phyloP scores from a whole-genome alignment of 371 early-diverging fungal species.

The Fennellomyces sp. region DNA sequence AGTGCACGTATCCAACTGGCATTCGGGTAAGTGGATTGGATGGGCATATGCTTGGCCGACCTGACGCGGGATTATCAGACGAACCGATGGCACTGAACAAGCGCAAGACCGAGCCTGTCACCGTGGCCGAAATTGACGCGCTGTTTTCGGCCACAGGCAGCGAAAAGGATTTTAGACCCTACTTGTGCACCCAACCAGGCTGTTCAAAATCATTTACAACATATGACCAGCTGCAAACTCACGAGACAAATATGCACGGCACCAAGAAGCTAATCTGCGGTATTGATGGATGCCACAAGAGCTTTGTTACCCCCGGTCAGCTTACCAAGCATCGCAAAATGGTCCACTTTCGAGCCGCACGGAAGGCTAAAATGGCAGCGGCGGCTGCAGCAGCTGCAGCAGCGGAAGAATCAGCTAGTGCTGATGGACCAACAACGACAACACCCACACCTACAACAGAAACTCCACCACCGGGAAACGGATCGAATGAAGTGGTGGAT shows the following conservation, averaged over 20 bases:
- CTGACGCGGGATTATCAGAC: constrained; percentile 17
- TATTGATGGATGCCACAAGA: constrained; percentile 51
- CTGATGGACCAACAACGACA: constrained; percentile 1
- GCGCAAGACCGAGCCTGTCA: constrained; percentile 39
- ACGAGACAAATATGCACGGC: constrained; percentile 57
- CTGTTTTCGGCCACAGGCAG: constrained; percentile 46
- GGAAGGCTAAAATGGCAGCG: constrained; percentile 44
- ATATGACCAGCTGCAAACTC: constrained; percentile 48
- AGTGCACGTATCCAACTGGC: constrained; percentile 30
- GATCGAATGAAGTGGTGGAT: constrained; percentile 15
- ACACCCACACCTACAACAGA: not conserved
- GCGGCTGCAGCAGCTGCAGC: constrained; percentile 41
- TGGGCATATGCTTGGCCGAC: not conserved
- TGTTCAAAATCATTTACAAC: constrained; percentile 51
- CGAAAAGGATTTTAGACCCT: constrained; percentile 51
- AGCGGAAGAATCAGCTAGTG: constrained; percentile 12
- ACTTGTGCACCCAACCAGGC: constrained; percentile 48
- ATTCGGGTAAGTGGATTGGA: constrained; percentile 25
- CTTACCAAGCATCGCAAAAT: constrained; percentile 56
- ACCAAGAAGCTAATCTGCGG: constrained; percentile 50
- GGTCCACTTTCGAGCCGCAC: constrained; percentile 54
- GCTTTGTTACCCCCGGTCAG: constrained; percentile 53
- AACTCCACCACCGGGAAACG: not conserved
- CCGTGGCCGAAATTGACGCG: constrained; percentile 47
- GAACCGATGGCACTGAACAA: constrained; percentile 42